Base-by-base conservation (phyloP, 768 basidiomycete species). In the Phallus indusiatus region DNA sequence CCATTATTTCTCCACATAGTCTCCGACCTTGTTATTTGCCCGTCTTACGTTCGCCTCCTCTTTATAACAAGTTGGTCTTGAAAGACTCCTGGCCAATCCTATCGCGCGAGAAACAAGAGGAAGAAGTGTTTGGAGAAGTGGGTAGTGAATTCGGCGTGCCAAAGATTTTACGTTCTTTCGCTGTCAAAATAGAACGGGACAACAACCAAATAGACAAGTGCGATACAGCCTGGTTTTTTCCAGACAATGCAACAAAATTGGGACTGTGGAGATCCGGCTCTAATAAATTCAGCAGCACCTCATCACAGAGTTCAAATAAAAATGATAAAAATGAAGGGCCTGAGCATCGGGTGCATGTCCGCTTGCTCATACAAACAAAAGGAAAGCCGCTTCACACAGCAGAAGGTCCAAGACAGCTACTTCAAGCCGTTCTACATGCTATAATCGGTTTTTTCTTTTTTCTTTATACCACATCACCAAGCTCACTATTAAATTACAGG, bases 341-440 rank as follows among this genome's bases (percentile, higher is more conserved):
- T 5, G 54, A 55, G 28, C n/a, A 20, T n/a, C 54, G 37, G 5
- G 47, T 37, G 8, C 35, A 55, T 47, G 47, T 12, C 9, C 17
- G 36, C 3, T 16, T 47, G 9, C 10, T 47, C 20, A 21, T 55
- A 1, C 14, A 18, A n/a, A 55, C 54, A 46, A 4, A 18, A 22
- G 54, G 34, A 1, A 46, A 20, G 8, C 35, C 54, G 2, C 35
- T 55, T 5, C 5, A 33, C n/a, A 46, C 5, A 14, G 54, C 54
- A 16, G 9, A 36, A 10, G 36, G 17, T 17, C 17, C 34, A 3
- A 36, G 34, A 8, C 8, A 20, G 7, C 22, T 55, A 20, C 36
- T 55, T 16, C 18, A 55, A 33, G 54, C 24, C 8, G 24, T 60
- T 17, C 22, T 54, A 2, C 58, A 60, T 35, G 50, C 58, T n/a